These are phyloP conservation scores for Escallonia herrerae DNA, from an alignment of 129 eudicot species.

Conservation along the genomic window DNA sequence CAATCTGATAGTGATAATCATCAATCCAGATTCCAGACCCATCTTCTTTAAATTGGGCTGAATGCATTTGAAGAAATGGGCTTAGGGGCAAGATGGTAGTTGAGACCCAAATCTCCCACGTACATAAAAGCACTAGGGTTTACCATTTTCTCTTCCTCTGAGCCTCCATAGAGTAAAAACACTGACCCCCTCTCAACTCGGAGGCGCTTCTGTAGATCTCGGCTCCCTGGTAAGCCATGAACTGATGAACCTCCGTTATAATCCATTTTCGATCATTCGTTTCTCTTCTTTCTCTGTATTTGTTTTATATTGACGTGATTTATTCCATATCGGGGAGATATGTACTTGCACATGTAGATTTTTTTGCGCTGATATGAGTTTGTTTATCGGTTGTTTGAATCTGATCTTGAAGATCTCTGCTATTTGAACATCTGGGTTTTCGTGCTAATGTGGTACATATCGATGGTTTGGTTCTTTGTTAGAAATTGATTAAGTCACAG, in stretches of 20 bases:
- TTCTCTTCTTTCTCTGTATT: background rate
- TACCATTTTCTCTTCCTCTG: background rate
- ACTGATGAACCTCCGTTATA: background rate
- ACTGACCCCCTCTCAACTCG: background rate
- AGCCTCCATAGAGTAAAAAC: background rate
- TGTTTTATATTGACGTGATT: background rate
- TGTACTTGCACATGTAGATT: background rate
- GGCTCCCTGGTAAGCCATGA: background rate
- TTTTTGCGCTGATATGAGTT: too few relatives aligned
- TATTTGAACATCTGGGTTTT: too few relatives aligned
- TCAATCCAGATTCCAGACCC: too few relatives aligned
- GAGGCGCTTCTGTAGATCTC: conserved; percentile 2
- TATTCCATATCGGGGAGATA: background rate
- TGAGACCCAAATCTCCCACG: background rate
- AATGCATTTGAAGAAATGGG: background rate
- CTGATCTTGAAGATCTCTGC: too few relatives aligned
- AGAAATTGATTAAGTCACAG: too few relatives aligned
- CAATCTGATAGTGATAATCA: background rate
- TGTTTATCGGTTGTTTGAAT: too few relatives aligned
- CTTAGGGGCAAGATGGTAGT: background rate
- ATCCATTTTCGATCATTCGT: background rate
- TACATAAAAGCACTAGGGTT: background rate
- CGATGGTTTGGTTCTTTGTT: too few relatives aligned
- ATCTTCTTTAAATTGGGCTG: too few relatives aligned
- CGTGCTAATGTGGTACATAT: too few relatives aligned